Base-by-base conservation (phyloP, 2,329 filamentous ascomycete genomes). In the Nemania sp. region DNA sequence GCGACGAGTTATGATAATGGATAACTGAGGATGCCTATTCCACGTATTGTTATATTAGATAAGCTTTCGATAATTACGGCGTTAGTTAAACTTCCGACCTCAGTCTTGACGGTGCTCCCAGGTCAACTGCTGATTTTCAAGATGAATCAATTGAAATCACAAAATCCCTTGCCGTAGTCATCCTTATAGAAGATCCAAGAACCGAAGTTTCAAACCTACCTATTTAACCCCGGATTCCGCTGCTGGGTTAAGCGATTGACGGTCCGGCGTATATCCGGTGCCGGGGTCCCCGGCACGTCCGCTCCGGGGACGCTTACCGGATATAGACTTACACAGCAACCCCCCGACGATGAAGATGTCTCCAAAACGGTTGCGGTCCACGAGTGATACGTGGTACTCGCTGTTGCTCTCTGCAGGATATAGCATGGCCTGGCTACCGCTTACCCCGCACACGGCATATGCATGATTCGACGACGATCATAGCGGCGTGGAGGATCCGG, bases 381-480 rank as follows among this genome's bases (percentile, higher is more conserved):
- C 25, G 7, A 29, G 25, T 29, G 25, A 29, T 29, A 29, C 7
- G 25, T 29, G 3, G 25, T 7, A 4, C 25, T 29, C 25, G 7
- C 25, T 29, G 4, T 29, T 7, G 25, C 25, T 29, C 25, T 29
- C 25, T 29, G 25, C 7, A n/a, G 25, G 25, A 29, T 3, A 29
- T 29, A 7, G 7, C 25, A 29, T 29, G 4, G 4, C 25, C 25
- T 7, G 25, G 25, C 7, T 29, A 7, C n/a, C 6, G 42, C 29
- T 18, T 59, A 59, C 59, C 59, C 59, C 56, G 56, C 59, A 62
- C 59, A 29, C 57, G 59, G 59, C 59, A 62, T 51, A 51, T 62
- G 17, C 6, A 7, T 58, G 32, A 53, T 58, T 58, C 43, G 50
- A 34, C 15, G 5, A 37, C 10, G 50, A 39, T n/a, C 15, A 15